These are phyloP conservation scores for Orbilia oligospora DNA, from an alignment of 2,329 filamentous ascomycete species.

Conservation along the genomic window DNA sequence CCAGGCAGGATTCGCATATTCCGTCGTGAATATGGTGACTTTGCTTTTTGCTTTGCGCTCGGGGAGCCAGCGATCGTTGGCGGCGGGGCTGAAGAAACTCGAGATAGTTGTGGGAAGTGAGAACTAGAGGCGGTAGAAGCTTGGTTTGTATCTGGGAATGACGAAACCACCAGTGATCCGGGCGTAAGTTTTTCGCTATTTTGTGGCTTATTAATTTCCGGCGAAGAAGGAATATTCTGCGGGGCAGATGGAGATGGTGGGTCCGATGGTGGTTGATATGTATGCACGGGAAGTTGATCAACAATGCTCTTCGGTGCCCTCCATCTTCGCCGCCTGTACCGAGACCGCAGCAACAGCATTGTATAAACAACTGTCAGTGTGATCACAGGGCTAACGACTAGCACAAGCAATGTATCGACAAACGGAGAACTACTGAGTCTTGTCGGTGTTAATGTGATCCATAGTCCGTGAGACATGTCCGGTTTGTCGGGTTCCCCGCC, in stretches of 20 bases:
- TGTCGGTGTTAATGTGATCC: conserved; percentile 95
- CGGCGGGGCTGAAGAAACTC: conserved; percentile 68
- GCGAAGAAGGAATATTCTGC: conserved; percentile 74
- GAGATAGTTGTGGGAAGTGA: conserved; percentile 64
- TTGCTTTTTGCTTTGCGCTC: conserved; percentile 39
- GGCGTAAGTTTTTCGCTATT: conserved; percentile 59
- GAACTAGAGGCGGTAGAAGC: conserved; percentile 66
- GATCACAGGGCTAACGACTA: conserved; percentile 94
- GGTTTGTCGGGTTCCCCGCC: conserved; percentile 41
- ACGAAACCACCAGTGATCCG: conserved; percentile 62
- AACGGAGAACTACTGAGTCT: conserved; percentile 90
- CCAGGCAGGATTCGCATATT: conserved; percentile 68
- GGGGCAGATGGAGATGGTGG: conserved; percentile 75
- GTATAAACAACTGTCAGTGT: conserved; percentile 92
- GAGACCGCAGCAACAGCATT: conserved; percentile 85
- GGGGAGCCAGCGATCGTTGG: conserved; percentile 3
- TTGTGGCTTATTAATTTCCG: conserved; percentile 64
- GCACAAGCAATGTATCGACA: conserved; percentile 93
- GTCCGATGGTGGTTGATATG: conserved; percentile 82
- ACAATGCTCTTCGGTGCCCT: conserved; percentile 97
- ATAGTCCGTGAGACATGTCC: conserved; percentile 79
- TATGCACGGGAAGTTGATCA: conserved; percentile 92
- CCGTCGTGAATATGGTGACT: conserved; percentile 33
- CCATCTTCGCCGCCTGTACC: conserved; percentile 91
- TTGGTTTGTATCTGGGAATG: conserved; percentile 49